Evolutionary conservation across 192 early-diverging fungal genomes (phyloP).

Genomic region (Lunasporangiospora selenospora): DNA sequence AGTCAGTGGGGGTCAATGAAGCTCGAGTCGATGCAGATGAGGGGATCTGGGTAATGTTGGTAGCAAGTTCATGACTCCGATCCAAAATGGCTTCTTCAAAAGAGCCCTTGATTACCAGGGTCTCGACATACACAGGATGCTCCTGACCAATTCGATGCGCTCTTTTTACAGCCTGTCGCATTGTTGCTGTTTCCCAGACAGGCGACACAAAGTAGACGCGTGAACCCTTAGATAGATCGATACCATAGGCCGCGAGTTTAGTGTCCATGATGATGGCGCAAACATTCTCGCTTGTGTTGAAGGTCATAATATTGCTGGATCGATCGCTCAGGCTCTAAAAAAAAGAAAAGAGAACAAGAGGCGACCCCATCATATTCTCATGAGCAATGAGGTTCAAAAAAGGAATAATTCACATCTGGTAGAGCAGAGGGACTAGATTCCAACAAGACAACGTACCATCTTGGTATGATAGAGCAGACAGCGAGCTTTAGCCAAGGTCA

Average conservation of each 20-base stretch:
- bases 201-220: conserved; percentile 77
- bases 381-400: too few relatives aligned
- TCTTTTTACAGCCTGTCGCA: conserved; percentile 86
- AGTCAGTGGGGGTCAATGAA: background rate
- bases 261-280: conserved; percentile 63
- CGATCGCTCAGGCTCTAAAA: conserved; percentile 47
- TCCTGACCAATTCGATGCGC: conserved; percentile 83
- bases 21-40: background rate
- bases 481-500: conserved; percentile 56
- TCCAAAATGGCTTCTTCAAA: conserved; percentile 63
- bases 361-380: too few relatives aligned
- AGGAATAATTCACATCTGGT: too few relatives aligned
- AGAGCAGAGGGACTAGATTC: too few relatives aligned
- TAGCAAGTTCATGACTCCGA: conserved; percentile 4
- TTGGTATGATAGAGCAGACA: conserved; percentile 59
- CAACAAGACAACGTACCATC: conserved; percentile 38
- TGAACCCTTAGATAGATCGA: conserved; percentile 78
- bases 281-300: conserved; percentile 61
- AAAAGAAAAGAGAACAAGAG: background rate
- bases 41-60: background rate
- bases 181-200: conserved; percentile 74
- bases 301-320: conserved; percentile 61
- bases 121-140: conserved; percentile 64
- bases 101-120: conserved; percentile 57
- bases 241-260: conserved; percentile 69